These are phyloP conservation scores for Eutrema yunnanense DNA, from an alignment of 345 rosid species.

Conservation along the genomic window DNA sequence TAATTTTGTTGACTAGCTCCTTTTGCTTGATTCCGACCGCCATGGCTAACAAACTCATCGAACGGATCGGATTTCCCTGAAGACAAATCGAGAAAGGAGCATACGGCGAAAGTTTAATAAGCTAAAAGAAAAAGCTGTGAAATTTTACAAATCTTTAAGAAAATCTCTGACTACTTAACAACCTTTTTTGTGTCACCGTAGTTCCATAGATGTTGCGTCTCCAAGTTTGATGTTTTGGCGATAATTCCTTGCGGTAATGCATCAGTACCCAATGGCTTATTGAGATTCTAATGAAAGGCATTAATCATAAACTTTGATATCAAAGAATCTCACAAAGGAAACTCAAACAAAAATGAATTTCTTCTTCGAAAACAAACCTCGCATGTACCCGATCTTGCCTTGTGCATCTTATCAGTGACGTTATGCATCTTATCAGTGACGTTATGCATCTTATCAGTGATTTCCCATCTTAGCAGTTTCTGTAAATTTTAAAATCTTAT, in stretches of 20 bases:
- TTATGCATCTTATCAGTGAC: constrained; percentile 33
- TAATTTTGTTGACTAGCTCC: constrained; percentile 55
- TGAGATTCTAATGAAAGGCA: constrained; percentile 32
- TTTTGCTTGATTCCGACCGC: constrained; percentile 78
- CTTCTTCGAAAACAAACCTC: constrained; percentile 44
- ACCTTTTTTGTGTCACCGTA: constrained; percentile 33
- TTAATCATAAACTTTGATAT: background rate
- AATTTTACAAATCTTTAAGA: background rate
- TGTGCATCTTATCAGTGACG: constrained; percentile 24
- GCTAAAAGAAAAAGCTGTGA: background rate
- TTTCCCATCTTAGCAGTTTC: constrained; percentile 50
- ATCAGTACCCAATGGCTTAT: constrained; percentile 53
- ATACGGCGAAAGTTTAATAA: background rate
- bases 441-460: constrained; percentile 33
- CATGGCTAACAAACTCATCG: constrained; percentile 54
- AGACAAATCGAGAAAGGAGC: background rate
- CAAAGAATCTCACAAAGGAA: background rate
- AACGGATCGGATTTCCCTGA: constrained; percentile 36
- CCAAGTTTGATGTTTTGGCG: constrained; percentile 48
- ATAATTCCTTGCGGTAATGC: constrained; percentile 66
- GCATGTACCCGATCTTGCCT: constrained; percentile 35
- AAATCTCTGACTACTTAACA: background rate
- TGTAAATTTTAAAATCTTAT: constrained; percentile 26
- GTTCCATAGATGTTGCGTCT: constrained; percentile 57
- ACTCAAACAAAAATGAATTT: background rate